Evolutionary conservation across 2,329 filamentous ascomycete genomes (phyloP).

Genomic region (Parascedosporium putredinis): DNA sequence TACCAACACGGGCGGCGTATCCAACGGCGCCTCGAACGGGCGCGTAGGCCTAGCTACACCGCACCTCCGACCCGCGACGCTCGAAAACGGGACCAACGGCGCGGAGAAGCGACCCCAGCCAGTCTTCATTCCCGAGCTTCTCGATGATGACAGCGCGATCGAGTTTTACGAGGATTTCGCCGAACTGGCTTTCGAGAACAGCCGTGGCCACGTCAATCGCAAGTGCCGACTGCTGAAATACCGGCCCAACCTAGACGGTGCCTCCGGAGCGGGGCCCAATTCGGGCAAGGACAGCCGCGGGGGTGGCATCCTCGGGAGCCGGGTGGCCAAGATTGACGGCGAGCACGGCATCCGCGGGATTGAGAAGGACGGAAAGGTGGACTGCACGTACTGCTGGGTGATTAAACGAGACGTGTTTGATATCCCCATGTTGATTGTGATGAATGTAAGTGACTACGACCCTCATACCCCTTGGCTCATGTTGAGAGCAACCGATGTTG

Average conservation of each 20-base stretch:
- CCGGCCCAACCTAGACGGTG: constrained; percentile 55
- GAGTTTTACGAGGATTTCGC: constrained; percentile 96
- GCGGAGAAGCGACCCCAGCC: constrained; percentile 52
- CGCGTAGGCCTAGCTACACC: constrained; percentile 39
- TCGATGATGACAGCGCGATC: constrained; percentile 87
- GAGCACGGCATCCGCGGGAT: constrained; percentile 74
- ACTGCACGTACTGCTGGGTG: constrained; percentile 94
- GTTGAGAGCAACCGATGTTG: too few species aligned
- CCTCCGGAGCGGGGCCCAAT: constrained; percentile 13
- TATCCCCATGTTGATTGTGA: constrained; percentile 96
- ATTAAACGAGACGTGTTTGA: constrained; percentile 96
- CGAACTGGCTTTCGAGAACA: constrained; percentile 83
- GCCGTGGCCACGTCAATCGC: constrained; percentile 71
- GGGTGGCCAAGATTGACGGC: constrained; percentile 54
- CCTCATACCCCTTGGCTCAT: background rate
- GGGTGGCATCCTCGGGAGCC: constrained; percentile 43
- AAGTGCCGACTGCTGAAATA: constrained; percentile 87
- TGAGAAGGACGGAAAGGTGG: constrained; percentile 80
- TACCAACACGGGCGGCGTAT: constrained; percentile 57
- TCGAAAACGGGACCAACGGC: constrained; percentile 24
- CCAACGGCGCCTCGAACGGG: constrained; percentile 18
- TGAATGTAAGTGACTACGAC: constrained; percentile 69
- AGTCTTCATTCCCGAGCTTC: constrained; percentile 81
- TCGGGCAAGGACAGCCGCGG: constrained; percentile 19
- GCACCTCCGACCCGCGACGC: constrained; percentile 33